Evolutionary conservation across 805 yeast species (phyloP).

Genomic region (Candida awuae): DNA sequence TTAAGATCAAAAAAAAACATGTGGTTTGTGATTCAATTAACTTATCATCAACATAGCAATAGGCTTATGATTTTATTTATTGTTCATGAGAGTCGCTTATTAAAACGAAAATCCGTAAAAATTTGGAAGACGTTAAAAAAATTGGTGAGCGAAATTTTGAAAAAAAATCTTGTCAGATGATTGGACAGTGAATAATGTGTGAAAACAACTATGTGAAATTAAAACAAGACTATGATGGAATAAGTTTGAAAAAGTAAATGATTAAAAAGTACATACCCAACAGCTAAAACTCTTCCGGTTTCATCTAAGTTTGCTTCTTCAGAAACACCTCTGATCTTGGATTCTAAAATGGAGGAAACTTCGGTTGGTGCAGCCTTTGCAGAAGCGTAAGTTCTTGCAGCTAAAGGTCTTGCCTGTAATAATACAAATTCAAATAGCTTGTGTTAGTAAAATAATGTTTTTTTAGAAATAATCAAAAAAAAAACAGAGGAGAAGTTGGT

Average conservation of each 20-base stretch:
- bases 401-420: constrained; percentile 62
- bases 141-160: not conserved
- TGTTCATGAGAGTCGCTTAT: too few relatives aligned
- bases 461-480: too few relatives aligned
- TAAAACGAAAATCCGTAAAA: too few relatives aligned
- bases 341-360: constrained; percentile 97
- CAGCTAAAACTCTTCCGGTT: constrained; percentile 98
- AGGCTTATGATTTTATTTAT: too few relatives aligned
- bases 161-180: not conserved
- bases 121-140: too few relatives aligned
- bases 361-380: constrained; percentile 99
- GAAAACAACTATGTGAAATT: not conserved
- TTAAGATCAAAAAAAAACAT: not conserved
- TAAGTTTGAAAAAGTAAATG: not conserved
- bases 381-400: constrained; percentile 77
- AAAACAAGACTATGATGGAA: not conserved
- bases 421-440: not conserved
- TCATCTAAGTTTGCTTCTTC: constrained; percentile 96
- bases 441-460: constrained; percentile 10
- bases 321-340: constrained; percentile 98
- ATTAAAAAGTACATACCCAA: constrained; percentile 57
- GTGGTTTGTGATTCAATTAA: too few relatives aligned
- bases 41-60: too few relatives aligned
- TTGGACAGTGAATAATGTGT: too few relatives aligned
- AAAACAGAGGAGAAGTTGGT: too few relatives aligned